Evolutionary conservation across 805 yeast genomes (phyloP), one percentile per base, ranked within the genome.

Genomic region (Deakozyma indianensis): DNA sequence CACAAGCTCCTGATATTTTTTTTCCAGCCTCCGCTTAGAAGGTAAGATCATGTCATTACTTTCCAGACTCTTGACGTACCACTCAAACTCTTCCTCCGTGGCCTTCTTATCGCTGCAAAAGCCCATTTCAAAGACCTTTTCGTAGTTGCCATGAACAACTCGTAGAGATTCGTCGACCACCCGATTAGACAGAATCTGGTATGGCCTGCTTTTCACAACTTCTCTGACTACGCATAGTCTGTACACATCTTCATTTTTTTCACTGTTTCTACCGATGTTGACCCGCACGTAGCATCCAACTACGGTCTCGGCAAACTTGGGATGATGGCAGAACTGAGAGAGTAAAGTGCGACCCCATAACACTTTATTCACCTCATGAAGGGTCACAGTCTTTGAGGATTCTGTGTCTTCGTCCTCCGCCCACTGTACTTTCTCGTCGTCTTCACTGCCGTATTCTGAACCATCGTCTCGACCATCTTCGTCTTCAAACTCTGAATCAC

Each of bases 201-300:
- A 78, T 16, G 78, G 75, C 50, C 66, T 70, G 35, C 43, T 44
- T 27, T 50, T 63, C 22, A 72, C 73, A 5, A 83, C 74, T 45
- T 75, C 80, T 52, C 79, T 82, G 41, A 92, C 77, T 57, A 76
- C 80, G 43, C 90, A 94, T 75, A 90, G 73, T 55, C 96, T 73
- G 63, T 92, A 90, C 45, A 75, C 74, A 9, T 80, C 73, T 55
- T 69, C 67, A 24, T 80, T 76, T 11, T 78, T 74, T 41, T 77
- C 71, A 46, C 71, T 71, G 55, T 80, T 81, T 38, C 67, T 57
- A 7, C 96, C 95, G 46, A 92, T 74, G 59, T 85, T 87, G 46
- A 92, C 78, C 52, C 88, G 75, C 28, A 88, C 94, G 59, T 71
- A 85, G 43, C 94, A 78, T 20, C 85, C 94, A 18, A 73, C 68